Conservation (phyloP, 208 protist species). For the Strigomonas culicis region DNA sequence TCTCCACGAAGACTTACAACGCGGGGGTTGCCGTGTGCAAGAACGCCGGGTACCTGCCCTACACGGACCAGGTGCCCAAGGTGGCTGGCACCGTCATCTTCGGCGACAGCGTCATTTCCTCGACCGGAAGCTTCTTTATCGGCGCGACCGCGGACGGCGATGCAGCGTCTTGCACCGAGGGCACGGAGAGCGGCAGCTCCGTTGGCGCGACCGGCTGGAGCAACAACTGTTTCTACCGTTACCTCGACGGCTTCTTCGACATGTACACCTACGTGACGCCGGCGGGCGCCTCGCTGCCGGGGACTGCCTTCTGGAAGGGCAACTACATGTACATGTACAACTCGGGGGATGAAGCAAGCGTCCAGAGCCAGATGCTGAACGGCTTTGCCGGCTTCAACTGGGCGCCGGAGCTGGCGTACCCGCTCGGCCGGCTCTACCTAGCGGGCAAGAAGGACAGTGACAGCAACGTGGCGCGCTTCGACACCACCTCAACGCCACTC, state of each 20-base stretch:
- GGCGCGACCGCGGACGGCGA: background rate
- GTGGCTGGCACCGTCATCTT: too few species aligned
- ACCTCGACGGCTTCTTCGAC: constrained; percentile 42
- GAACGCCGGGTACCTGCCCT: too few species aligned
- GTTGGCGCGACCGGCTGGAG: too few species aligned
- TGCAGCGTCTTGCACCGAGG: background rate
- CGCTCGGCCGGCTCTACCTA: constrained; percentile 3
- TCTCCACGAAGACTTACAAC: too few species aligned
- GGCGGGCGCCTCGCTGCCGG: too few species aligned
- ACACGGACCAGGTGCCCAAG: too few species aligned
- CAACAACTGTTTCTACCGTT: constrained; percentile 48
- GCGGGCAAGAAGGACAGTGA: constrained; percentile 18
- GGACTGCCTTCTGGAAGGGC: constrained; percentile 37
- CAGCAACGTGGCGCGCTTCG: constrained; percentile 1
- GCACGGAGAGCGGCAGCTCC: constrained; percentile 16
- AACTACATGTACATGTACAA: constrained; percentile 22
- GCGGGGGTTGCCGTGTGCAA: too few species aligned
- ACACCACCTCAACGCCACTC: too few species aligned
- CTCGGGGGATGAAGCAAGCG: too few species aligned
- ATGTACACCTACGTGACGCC: constrained; percentile 24
- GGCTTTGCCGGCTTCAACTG: constrained; percentile 24
- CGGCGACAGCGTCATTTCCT: too few species aligned
- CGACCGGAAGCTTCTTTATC: background rate
- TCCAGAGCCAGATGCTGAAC: constrained; percentile 23
- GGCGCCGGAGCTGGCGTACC: too few species aligned